These are phyloP conservation scores for Choiromyces venosus DNA, from an alignment of 495 filamentous ascomycete species.

Conservation along the genomic window DNA sequence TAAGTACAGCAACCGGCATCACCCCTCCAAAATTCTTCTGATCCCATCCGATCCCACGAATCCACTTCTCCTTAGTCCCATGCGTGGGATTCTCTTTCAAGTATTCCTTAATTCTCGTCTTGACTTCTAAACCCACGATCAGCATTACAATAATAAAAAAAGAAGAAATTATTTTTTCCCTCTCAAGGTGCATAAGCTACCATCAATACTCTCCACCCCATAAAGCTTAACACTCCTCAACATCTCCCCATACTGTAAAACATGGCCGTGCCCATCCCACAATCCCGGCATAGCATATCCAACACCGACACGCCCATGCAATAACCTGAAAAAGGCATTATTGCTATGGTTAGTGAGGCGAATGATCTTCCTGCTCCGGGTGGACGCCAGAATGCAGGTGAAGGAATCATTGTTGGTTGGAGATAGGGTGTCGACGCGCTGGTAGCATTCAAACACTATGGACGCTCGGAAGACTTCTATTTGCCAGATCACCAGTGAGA, in stretches of 20 bases:
- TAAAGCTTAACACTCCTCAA: slow-evolving; percentile 57
- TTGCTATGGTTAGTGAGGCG: background rate
- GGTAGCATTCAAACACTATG: no score
- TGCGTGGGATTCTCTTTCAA: slow-evolving; percentile 43
- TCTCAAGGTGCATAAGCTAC: background rate
- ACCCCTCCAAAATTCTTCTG: slow-evolving; percentile 53
- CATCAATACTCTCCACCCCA: slow-evolving; percentile 48
- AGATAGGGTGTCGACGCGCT: background rate
- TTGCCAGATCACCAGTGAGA: background rate
- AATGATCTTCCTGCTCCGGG: background rate
- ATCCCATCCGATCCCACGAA: slow-evolving; percentile 62
- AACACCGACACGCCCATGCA: background rate
- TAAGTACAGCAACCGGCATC: slow-evolving; percentile 58
- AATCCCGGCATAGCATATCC: slow-evolving; percentile 51
- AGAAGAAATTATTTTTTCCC: background rate
- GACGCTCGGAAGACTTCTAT: background rate
- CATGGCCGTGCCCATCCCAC: slow-evolving; percentile 62
- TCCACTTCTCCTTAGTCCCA: slow-evolving; percentile 52
- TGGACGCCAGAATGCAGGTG: background rate
- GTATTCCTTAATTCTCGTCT: slow-evolving; percentile 48
- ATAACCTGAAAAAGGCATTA: no score
- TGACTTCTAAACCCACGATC: slow-evolving; percentile 45
- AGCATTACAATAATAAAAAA: background rate
- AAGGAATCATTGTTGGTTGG: background rate
- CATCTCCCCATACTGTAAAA: slow-evolving; percentile 60